A percentile compares a stretch with the other conserved stretches of the same genome.
Evolutionary conservation across 106 monocot species (phyloP).

Genomic region (Dendrobium catenatum): DNA sequence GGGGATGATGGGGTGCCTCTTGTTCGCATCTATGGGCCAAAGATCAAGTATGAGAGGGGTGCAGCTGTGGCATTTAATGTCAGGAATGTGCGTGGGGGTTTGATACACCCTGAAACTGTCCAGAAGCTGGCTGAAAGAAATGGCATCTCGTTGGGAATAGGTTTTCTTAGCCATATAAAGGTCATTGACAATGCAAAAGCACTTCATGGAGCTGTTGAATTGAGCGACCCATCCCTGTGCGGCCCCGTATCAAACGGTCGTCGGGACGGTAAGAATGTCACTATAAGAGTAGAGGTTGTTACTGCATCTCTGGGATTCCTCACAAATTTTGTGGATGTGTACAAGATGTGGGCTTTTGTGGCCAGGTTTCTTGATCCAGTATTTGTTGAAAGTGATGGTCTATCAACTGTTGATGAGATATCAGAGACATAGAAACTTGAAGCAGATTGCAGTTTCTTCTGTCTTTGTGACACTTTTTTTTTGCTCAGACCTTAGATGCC

Average conservation of each 20-base stretch:
- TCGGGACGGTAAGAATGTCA: slow-evolving; percentile 34
- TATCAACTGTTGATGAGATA: slow-evolving; percentile 41
- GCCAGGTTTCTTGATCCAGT: slow-evolving; percentile 70
- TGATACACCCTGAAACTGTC: slow-evolving; percentile 60
- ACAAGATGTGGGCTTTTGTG: slow-evolving; percentile 82
- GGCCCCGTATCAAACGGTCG: slow-evolving; percentile 32
- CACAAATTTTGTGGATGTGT: slow-evolving; percentile 87
- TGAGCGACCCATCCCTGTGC: slow-evolving; percentile 23
- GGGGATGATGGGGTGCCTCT: slow-evolving; percentile 33
- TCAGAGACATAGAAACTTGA: slow-evolving; percentile 25
- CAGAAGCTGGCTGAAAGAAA: slow-evolving; percentile 73
- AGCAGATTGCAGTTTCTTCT: neutral
- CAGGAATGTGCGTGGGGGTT: slow-evolving; percentile 25
- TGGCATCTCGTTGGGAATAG: slow-evolving; percentile 69
- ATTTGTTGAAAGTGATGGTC: slow-evolving; percentile 44
- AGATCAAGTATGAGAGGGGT: slow-evolving; percentile 86
- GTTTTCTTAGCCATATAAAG: slow-evolving; percentile 75
- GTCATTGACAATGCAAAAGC: slow-evolving; percentile 38
- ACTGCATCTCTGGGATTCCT: slow-evolving; percentile 86
- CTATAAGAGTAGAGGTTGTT: slow-evolving; percentile 59
- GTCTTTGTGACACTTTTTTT: neutral
- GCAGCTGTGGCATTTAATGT: slow-evolving; percentile 83
- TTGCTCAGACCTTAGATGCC: neutral
- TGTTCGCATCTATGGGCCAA: slow-evolving; percentile 74
- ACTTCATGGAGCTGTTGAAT: slow-evolving; percentile 26